Evolutionary conservation across 768 basidiomycete genomes (phyloP).

Genomic region (Tricholoma sp.): DNA sequence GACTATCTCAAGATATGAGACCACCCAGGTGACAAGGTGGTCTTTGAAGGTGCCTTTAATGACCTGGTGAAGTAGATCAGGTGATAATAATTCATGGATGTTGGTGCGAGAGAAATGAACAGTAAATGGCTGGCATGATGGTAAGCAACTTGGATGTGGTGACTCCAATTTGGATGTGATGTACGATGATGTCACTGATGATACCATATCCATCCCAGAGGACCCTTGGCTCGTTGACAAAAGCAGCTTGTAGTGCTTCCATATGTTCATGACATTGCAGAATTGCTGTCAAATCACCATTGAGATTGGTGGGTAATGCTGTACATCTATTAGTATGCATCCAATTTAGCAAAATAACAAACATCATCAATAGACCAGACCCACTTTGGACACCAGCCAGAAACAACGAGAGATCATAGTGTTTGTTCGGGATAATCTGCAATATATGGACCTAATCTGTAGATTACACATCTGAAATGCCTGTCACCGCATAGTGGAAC

Average conservation of each 20-base stretch:
- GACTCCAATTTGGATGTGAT: slow-evolving; percentile 3
- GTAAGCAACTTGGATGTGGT: neutral
- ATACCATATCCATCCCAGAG: slow-evolving; percentile 26
- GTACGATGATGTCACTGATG: slow-evolving; percentile 7
- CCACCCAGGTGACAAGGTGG: slow-evolving; percentile 30
- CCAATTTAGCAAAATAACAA: neutral
- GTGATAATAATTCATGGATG: slow-evolving; percentile 23
- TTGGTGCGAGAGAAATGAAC: slow-evolving; percentile 13
- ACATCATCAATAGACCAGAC: slow-evolving; percentile 2
- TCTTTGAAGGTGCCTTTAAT: slow-evolving; percentile 35
- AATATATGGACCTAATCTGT: slow-evolving; percentile 24
- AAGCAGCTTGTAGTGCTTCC: slow-evolving; percentile 10
- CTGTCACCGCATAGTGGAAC: slow-evolving; percentile 22
- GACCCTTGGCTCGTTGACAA: slow-evolving; percentile 4
- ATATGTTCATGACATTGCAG: slow-evolving; percentile 11
- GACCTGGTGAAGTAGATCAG: slow-evolving; percentile 27
- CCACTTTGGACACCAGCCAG: slow-evolving; percentile 24
- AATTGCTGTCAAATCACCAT: neutral
- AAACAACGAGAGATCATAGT: slow-evolving; percentile 17
- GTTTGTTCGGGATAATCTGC: slow-evolving; percentile 26
- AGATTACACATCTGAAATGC: slow-evolving; percentile 19
- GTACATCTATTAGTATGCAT: slow-evolving; percentile 6
- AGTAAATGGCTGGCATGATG: slow-evolving; percentile 8
- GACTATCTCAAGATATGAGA: slow-evolving; percentile 15
- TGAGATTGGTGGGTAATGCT: slow-evolving; percentile 5